Evolutionary conservation across 2,329 filamentous ascomycete species (phyloP).

Genomic region (Helotiales sp.): DNA sequence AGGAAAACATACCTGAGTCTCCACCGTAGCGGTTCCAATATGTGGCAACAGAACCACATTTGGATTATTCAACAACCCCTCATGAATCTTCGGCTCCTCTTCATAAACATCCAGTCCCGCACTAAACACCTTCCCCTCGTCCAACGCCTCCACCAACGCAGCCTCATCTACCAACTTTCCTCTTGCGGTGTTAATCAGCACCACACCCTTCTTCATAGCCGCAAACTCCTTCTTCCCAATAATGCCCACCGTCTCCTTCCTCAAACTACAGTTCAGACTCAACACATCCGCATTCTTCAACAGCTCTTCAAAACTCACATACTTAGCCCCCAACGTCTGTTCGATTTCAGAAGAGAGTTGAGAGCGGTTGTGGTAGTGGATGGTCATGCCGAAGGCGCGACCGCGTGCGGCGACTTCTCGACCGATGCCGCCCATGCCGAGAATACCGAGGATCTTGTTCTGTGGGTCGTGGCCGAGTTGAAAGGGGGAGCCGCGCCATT

Average conservation of each 20-base stretch:
- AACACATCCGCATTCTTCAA: conserved; percentile 73
- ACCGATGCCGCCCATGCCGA: conserved; percentile 87
- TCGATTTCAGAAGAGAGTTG: conserved; percentile 59
- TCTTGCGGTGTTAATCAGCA: conserved; percentile 80
- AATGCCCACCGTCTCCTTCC: conserved; percentile 67
- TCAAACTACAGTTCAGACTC: conserved; percentile 78
- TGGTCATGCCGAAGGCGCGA: conserved; percentile 73
- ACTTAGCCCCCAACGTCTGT: conserved; percentile 55
- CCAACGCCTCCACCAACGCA: conserved; percentile 74
- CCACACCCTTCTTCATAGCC: conserved; percentile 77
- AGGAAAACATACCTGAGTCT: conserved; percentile 47
- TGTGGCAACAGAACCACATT: conserved; percentile 78
- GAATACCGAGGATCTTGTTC: conserved; percentile 75
- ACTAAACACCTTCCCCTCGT: conserved; percentile 68
- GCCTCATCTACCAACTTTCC: conserved; percentile 81
- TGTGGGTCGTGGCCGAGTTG: conserved; percentile 68
- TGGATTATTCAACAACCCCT: conserved; percentile 71
- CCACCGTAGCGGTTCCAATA: conserved; percentile 80
- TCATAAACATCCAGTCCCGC: conserved; percentile 83
- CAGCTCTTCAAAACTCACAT: conserved; percentile 74
- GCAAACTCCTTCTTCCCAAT: conserved; percentile 72
- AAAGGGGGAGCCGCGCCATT: conserved; percentile 62
- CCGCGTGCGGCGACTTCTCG: conserved; percentile 74
- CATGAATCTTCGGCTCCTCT: conserved; percentile 76
- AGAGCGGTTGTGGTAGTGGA: conserved; percentile 75